Evolutionary conservation across 768 basidiomycete species (phyloP).

Genomic region (Sporobolomyces roseus): DNA sequence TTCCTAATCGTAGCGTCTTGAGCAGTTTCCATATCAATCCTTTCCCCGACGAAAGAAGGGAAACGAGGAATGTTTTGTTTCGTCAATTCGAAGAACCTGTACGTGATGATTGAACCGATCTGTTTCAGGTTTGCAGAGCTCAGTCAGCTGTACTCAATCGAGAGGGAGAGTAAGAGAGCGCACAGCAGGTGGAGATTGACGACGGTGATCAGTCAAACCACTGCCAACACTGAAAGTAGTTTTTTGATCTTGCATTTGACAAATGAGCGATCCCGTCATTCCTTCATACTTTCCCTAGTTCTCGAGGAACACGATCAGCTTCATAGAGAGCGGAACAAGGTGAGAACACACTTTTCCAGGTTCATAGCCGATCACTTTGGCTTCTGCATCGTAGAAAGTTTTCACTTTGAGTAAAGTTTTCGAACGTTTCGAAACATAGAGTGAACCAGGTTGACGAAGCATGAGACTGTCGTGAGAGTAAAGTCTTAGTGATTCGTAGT

Average conservation of each 20-base stretch:
- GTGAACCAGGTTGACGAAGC: slow-evolving; percentile 35
- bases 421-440: slow-evolving; percentile 36
- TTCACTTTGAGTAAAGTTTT: slow-evolving; percentile 43
- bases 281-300: slow-evolving; percentile 38
- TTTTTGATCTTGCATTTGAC: slow-evolving; percentile 37
- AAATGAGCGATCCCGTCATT: slow-evolving; percentile 37
- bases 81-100: slow-evolving; percentile 38
- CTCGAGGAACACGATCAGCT: not conserved
- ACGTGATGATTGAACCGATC: slow-evolving; percentile 41
- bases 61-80: slow-evolving; percentile 37
- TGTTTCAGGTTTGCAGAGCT: not conserved
- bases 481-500: too few species aligned
- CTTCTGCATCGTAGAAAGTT: slow-evolving; percentile 45
- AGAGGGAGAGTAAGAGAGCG: not conserved
- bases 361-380: slow-evolving; percentile 40
- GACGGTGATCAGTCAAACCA: slow-evolving; percentile 40
- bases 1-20: slow-evolving; percentile 19
- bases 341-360: slow-evolving; percentile 35
- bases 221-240: slow-evolving; percentile 33
- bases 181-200: slow-evolving; percentile 31
- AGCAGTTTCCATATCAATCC: slow-evolving; percentile 16
- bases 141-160: not conserved
- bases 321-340: not conserved
- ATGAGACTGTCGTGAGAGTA: too few species aligned
- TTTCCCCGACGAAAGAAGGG: slow-evolving; percentile 41